Conservation (phyloP, 2,329 filamentous ascomycete genomes). For the Cytospora leucostoma region DNA sequence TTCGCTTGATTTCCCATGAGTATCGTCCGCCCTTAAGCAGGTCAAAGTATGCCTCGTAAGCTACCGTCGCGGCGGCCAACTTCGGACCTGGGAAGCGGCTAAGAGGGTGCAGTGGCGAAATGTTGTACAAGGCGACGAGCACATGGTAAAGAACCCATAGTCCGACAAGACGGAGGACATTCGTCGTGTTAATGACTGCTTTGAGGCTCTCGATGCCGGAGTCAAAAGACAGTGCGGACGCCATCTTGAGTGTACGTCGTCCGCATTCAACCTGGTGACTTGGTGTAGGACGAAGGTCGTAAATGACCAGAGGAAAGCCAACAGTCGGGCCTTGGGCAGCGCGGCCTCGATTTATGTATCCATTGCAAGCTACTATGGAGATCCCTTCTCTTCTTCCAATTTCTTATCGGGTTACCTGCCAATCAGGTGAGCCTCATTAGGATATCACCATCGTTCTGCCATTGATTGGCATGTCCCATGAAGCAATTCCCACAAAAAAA, state of each 20-base stretch:
- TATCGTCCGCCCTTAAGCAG: constrained; percentile 1
- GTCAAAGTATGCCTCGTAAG: constrained; percentile 12
- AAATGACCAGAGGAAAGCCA: no score
- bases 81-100: constrained; percentile 4
- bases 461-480: neutral
- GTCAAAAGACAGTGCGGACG: neutral
- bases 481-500: neutral
- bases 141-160: neutral
- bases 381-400: neutral
- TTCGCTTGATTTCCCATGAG: constrained; percentile 2
- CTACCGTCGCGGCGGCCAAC: constrained; percentile 9
- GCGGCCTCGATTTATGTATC: neutral
- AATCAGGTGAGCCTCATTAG: neutral
- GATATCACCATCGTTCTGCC: neutral
- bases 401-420: neutral
- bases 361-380: neutral
- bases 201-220: neutral
- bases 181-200: neutral
- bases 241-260: neutral
- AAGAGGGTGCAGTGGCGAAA: constrained; percentile 13
- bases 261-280: neutral
- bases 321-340: no score
- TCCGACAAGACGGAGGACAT: neutral
- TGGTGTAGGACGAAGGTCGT: neutral
- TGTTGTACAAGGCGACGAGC: constrained; percentile 3